Conservation (phyloP, 768 basidiomycete species). For the Rhodotorula toruloides region DNA sequence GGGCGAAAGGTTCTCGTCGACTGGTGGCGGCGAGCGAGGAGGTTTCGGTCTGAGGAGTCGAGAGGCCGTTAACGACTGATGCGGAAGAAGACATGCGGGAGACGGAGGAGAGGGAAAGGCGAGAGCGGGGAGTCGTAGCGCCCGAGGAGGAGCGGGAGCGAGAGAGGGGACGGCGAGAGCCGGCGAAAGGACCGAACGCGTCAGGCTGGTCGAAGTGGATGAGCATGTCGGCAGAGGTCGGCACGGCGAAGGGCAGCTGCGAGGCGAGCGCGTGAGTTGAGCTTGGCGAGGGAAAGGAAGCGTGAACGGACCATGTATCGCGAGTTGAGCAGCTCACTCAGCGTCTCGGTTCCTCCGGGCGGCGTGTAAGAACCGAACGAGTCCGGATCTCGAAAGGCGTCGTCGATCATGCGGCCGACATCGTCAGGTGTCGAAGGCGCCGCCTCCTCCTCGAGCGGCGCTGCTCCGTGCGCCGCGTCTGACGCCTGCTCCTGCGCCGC, state of each 20-base stretch:
- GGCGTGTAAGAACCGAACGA: slow-evolving; percentile 73
- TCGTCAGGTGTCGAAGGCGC: slow-evolving; percentile 17
- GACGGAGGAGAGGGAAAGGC: slow-evolving; percentile 14
- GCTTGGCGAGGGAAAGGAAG: background rate
- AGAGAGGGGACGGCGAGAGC: background rate
- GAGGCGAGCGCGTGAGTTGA: slow-evolving; percentile 12
- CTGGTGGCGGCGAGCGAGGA: background rate
- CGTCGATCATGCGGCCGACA: slow-evolving; percentile 59
- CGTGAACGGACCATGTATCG: slow-evolving; percentile 81
- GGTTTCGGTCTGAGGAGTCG: too few relatives aligned
- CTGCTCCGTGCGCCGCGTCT: background rate
- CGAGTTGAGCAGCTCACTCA: slow-evolving; percentile 87
- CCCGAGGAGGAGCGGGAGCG: background rate
- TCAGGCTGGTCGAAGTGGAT: slow-evolving; percentile 28
- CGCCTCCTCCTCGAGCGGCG: slow-evolving; percentile 10
- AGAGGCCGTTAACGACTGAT: background rate
- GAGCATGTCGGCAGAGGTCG: slow-evolving; percentile 33
- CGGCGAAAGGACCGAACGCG: slow-evolving; percentile 32
- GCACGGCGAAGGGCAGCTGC: slow-evolving; percentile 38
- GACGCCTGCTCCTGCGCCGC: background rate
- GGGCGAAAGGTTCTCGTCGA: slow-evolving; percentile 5
- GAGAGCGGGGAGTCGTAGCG: slow-evolving; percentile 18
- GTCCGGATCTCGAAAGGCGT: slow-evolving; percentile 55
- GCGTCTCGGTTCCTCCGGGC: slow-evolving; percentile 66
- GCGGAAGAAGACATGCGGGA: background rate